phyloP scores from a whole-genome alignment of 148 eudicot genomes.

The Polygonum aviculare region DNA sequence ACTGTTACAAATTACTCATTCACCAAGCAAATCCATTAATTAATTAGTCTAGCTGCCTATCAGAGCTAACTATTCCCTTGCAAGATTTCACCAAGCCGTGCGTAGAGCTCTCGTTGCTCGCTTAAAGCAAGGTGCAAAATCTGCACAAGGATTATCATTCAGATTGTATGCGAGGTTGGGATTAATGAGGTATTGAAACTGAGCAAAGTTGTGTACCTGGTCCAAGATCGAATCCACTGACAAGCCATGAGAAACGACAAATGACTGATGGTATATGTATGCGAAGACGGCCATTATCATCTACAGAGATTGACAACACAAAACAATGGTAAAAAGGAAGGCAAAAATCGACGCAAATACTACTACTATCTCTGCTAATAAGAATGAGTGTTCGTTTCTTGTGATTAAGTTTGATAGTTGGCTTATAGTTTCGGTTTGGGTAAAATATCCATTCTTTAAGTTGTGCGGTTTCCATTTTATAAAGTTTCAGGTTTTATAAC shows the following conservation, averaged over 20 bases:
- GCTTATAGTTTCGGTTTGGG: not conserved
- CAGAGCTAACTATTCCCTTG: slow-evolving; percentile 25
- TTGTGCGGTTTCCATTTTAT: not conserved
- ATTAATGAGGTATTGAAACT: not conserved
- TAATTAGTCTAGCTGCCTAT: slow-evolving; percentile 9
- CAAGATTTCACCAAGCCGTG: slow-evolving; percentile 41
- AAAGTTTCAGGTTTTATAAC: not conserved
- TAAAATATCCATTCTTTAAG: not conserved
- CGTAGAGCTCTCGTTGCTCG: slow-evolving; percentile 48
- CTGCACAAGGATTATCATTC: slow-evolving; percentile 19
- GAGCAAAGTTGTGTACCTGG: slow-evolving; percentile 21
- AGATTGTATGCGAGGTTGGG: not conserved
- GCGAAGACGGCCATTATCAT: slow-evolving; percentile 59
- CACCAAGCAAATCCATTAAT: not conserved
- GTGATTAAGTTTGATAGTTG: too few relatives aligned
- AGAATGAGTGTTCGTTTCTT: too few relatives aligned
- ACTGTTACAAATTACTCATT: not conserved
- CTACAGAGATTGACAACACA: slow-evolving; percentile 15
- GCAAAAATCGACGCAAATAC: not conserved
- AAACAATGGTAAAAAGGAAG: not conserved
- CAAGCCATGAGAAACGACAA: slow-evolving; percentile 35
- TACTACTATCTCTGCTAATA: too few relatives aligned
- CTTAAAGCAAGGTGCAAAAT: slow-evolving; percentile 51
- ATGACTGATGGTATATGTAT: slow-evolving; percentile 50
- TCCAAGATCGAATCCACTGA: slow-evolving; percentile 37